These are phyloP conservation scores for Aspergillus clavatus DNA, from an alignment of 2,329 filamentous ascomycete species.

Conservation along the genomic window DNA sequence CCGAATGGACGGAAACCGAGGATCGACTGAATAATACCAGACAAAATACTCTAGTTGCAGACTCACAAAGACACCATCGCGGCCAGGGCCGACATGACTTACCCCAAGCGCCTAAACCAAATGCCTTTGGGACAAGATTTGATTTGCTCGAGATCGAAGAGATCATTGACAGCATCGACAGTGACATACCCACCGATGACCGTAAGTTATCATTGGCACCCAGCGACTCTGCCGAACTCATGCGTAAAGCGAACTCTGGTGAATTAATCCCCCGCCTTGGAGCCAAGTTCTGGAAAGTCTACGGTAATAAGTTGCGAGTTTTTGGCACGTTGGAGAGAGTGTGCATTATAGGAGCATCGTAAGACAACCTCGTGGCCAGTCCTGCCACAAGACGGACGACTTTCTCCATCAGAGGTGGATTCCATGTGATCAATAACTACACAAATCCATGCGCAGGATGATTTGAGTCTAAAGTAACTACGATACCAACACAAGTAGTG, in stretches of 20 bases:
- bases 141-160: conserved; percentile 22
- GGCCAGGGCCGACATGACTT: neutral
- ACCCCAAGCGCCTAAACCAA: neutral
- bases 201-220: neutral
- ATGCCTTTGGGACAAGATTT: conserved; percentile 23
- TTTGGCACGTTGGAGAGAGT: conserved; percentile 56
- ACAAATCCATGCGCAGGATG: too few relatives aligned
- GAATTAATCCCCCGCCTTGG: conserved; percentile 50
- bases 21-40: neutral
- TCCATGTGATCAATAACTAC: too few relatives aligned
- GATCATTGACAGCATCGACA: conserved; percentile 11
- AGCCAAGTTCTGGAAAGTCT: conserved; percentile 52
- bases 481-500: neutral
- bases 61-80: neutral
- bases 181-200: neutral
- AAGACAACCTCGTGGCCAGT: too few relatives aligned
- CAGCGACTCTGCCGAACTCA: conserved; percentile 11
- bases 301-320: conserved; percentile 56
- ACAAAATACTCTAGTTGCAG: neutral
- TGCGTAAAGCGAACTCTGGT: conserved; percentile 28
- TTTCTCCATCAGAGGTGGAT: too few relatives aligned
- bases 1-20: neutral
- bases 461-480: too few relatives aligned
- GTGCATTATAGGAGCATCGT: conserved; percentile 23
- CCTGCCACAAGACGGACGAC: too few relatives aligned